Percentiles rank a stretch among this genome's conserved stretches.
Conservation (phyloP, 179 eudicot genomes). For the Sideroxylon spinosum region DNA sequence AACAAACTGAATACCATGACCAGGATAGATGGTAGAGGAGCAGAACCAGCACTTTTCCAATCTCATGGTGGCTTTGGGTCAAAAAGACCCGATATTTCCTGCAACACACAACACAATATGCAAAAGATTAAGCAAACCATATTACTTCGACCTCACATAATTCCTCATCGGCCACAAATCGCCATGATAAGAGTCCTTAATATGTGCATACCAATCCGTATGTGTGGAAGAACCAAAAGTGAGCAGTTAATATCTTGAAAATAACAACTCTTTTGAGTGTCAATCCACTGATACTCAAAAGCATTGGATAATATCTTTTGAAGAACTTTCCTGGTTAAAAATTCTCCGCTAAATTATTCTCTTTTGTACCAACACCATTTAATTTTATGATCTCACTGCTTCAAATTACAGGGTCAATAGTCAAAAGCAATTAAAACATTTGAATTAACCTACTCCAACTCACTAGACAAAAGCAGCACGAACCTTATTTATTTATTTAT, state of each 20-base stretch:
- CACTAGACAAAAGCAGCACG: no score
- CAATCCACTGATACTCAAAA: background rate
- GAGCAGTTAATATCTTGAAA: background rate
- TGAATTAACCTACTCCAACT: no score
- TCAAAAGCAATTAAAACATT: no score
- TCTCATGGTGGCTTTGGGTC: conserved; percentile 38
- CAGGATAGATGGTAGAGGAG: conserved; percentile 63
- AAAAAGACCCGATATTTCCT: conserved; percentile 21
- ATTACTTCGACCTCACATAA: background rate
- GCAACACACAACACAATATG: background rate
- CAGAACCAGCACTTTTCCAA: conserved; percentile 78
- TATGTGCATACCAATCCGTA: no score
- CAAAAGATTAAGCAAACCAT: background rate
- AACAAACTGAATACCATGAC: conserved; percentile 71
- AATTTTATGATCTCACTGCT: no score
- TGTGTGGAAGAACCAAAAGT: background rate
- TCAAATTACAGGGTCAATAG: no score
- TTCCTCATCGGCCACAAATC: background rate
- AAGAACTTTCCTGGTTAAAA: no score
- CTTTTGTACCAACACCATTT: no score
- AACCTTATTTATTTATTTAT: background rate
- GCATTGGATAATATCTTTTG: background rate
- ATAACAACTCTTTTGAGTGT: background rate
- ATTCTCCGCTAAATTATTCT: no score
- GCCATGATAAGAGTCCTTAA: background rate